These are phyloP conservation scores for Plantago coronopus DNA, from an alignment of 305 asterid species.

Conservation along the genomic window DNA sequence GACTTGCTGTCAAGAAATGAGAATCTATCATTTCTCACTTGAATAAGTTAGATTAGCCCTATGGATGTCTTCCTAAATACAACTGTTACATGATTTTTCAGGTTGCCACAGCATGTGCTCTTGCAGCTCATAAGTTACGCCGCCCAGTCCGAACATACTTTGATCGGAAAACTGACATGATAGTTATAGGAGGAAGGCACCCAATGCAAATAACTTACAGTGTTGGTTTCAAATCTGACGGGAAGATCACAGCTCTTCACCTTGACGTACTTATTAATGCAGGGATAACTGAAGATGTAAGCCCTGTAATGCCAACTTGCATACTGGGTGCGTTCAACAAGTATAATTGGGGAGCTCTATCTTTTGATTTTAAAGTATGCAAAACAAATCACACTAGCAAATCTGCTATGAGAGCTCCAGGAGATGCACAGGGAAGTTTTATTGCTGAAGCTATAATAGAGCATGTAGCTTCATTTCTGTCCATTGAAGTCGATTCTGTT, in stretches of 20 bases:
- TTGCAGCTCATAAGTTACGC: constrained; percentile 57
- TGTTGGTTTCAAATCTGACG: constrained; percentile 58
- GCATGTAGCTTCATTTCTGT: constrained; percentile 45
- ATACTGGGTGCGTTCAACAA: constrained; percentile 38
- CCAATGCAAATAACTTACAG: constrained; percentile 64
- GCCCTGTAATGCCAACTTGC: constrained; percentile 45
- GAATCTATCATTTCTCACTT: neutral
- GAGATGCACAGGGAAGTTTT: constrained; percentile 59
- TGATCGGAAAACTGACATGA: constrained; percentile 64
- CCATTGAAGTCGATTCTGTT: constrained; percentile 45
- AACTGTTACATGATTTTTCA: constrained; percentile 11
- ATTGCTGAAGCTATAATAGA: constrained; percentile 61
- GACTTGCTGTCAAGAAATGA: neutral
- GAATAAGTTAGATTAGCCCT: neutral
- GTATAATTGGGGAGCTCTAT: constrained; percentile 58
- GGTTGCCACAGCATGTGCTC: constrained; percentile 63
- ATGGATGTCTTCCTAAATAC: neutral
- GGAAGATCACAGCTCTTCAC: constrained; percentile 63
- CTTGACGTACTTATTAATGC: constrained; percentile 58
- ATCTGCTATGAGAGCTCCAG: constrained; percentile 74
- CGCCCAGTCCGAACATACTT: constrained; percentile 56
- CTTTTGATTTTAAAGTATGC: constrained; percentile 56
- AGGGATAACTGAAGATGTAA: constrained; percentile 45
- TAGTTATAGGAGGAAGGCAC: constrained; percentile 70
- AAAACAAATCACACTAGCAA: constrained; percentile 57